Conservation (phyloP, 805 yeast genomes). For the Clavispora fructus region DNA sequence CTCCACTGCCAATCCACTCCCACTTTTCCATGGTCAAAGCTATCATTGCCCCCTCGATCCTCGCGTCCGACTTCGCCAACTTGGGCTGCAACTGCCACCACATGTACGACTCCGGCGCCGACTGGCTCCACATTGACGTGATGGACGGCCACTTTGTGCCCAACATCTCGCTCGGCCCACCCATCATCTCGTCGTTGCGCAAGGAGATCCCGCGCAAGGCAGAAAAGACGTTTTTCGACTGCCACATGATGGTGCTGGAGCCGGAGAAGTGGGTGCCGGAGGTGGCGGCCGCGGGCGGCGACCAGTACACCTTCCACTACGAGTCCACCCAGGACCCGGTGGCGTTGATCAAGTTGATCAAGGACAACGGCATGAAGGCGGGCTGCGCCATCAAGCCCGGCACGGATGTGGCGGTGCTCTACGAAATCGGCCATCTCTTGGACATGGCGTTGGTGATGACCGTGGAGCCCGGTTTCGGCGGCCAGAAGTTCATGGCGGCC, state of each 20-base stretch:
- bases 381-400: constrained; percentile 94
- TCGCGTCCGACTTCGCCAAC: constrained; percentile 88
- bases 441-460: constrained; percentile 98
- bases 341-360: constrained; percentile 70
- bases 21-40: constrained; percentile 84
- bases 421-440: constrained; percentile 65
- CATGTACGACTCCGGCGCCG: constrained; percentile 77
- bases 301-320: constrained; percentile 92
- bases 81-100: constrained; percentile 82
- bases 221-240: constrained; percentile 65
- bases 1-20: too few species aligned
- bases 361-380: constrained; percentile 78
- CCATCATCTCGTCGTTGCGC: constrained; percentile 74
- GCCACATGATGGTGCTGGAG: constrained; percentile 95
- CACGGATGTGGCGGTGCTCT: constrained; percentile 79
- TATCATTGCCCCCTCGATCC: constrained; percentile 89
- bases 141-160: constrained; percentile 99
- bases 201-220: constrained; percentile 64
- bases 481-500: constrained; percentile 89
- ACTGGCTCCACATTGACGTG: constrained; percentile 96
- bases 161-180: constrained; percentile 90
- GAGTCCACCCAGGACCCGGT: constrained; percentile 83
- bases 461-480: constrained; percentile 98
- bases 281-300: constrained; percentile 91
- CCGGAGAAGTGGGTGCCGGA: constrained; percentile 95